These are phyloP conservation scores for Leptodontidium sp. DNA, from an alignment of 2,329 filamentous ascomycete species.

Conservation along the genomic window DNA sequence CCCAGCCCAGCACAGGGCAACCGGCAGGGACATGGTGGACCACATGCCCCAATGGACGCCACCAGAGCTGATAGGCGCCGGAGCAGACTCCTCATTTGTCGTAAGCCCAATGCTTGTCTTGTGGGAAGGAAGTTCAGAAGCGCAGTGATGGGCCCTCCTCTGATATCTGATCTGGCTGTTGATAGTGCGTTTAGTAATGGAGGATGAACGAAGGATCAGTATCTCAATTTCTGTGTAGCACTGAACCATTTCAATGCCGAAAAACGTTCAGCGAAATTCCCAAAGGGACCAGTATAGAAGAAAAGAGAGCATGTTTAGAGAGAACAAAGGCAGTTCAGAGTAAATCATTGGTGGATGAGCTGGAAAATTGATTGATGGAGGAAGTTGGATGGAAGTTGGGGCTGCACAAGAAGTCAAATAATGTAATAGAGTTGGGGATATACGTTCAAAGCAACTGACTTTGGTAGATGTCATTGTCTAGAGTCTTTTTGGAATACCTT, in stretches of 20 bases:
- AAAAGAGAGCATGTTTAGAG: too few relatives aligned
- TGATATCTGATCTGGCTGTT: background rate
- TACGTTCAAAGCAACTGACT: background rate
- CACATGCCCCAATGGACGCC: slow-evolving; percentile 10
- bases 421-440: background rate
- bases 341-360: background rate
- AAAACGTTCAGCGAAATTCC: too few relatives aligned
- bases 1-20: slow-evolving; percentile 2
- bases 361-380: background rate
- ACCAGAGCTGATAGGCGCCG: slow-evolving; percentile 7
- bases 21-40: background rate
- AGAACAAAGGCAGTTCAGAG: background rate
- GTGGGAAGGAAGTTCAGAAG: background rate
- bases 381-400: background rate
- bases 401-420: background rate
- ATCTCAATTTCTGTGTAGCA: too few relatives aligned
- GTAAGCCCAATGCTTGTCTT: slow-evolving; percentile 6
- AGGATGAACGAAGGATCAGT: background rate
- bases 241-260: too few relatives aligned
- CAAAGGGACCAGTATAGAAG: background rate
- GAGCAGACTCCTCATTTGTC: slow-evolving; percentile 11
- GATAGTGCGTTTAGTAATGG: background rate
- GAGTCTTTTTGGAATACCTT: background rate
- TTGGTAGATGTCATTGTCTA: background rate
- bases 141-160: background rate